Base-by-base conservation (phyloP, 305 asterid species). In the Fraxinus platypoda region DNA sequence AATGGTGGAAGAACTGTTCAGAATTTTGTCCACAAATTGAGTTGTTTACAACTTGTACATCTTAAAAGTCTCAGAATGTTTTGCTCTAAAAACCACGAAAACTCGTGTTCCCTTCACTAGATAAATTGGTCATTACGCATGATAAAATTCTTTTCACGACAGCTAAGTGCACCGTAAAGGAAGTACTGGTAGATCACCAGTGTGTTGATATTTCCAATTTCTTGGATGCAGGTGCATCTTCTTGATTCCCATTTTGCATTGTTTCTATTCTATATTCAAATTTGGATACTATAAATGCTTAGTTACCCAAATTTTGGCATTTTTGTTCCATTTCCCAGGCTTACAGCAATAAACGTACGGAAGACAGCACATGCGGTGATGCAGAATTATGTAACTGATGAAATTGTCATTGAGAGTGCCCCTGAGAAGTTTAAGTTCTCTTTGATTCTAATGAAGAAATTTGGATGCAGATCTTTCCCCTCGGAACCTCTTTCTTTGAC, bases 171-270 rank as follows among this genome's bases (percentile, higher is more conserved):
- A 34, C 77, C 78, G 35, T 68, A 6, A 46, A 7, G 13, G n/a
- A 49, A 49, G 59, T 49, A 49, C 19, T 4, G 19, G 6, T 38
- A 38, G 49, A 41, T 13, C 21, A 13, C 19, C 62, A n/a, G 17
- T 52, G 19, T 52, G 23, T 17, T 52, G 19, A 52, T 52, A 52
- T n/a, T 93, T 77, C 93, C 91, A 84, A 87, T 9, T 41, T 11
- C 15, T 41, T 41, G 49, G 8, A 52, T 11, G 49, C 17, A 13
- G 6, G 8, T 52, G 62, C 49, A 41, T n/a, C 8, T 17, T n/a
- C 19, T 52, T 52, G 19, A 52, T 52, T 52, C 23, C 62, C 62
- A 52, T 13, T 52, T 52, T 52, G 21, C 49, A 41, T 41, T 41
- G 49, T 41, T 41, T 41, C 49, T 41, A 41, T 41, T 41, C 49